A percentile compares a stretch with the other conserved stretches of the same genome.
Evolutionary conservation across 163 green algal species (phyloP).

Genomic region (Trebouxia gelatinosa): DNA sequence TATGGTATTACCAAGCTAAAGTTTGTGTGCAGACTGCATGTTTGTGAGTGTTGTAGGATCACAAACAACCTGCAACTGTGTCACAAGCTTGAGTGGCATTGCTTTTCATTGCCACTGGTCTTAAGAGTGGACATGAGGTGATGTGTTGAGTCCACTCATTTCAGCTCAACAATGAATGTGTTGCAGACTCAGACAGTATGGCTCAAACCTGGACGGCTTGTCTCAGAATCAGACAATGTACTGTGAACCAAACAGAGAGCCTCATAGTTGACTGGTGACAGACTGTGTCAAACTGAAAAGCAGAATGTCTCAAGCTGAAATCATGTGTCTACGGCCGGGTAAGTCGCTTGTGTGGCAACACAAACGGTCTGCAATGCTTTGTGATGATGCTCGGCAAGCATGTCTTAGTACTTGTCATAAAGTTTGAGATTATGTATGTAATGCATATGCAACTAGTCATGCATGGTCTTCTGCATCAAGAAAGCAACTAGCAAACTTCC

Average conservation of each 20-base stretch:
- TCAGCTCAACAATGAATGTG: conserved; percentile 17
- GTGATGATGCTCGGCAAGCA: background rate
- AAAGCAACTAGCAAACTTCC: conserved; percentile 8
- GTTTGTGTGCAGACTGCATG: conserved; percentile 24
- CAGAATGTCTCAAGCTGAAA: conserved; percentile 22
- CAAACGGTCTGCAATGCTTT: conserved; percentile 17
- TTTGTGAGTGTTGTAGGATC: conserved; percentile 21
- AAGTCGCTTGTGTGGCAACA: conserved; percentile 23
- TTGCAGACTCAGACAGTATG: conserved; percentile 1
- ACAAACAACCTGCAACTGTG: conserved; percentile 28
- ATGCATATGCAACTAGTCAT: conserved; percentile 13
- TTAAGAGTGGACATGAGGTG: conserved; percentile 28
- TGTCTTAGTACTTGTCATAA: conserved; percentile 1
- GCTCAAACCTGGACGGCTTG: conserved; percentile 10
- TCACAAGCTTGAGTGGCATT: conserved; percentile 25
- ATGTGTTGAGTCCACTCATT: conserved; percentile 29
- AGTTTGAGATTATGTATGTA: conserved; percentile 16
- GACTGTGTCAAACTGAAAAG: conserved; percentile 4
- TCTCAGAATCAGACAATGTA: conserved; percentile 11
- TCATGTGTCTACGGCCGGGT: conserved; percentile 1
- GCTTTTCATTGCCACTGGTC: background rate
- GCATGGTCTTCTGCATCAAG: conserved; percentile 23
- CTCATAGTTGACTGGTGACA: conserved; percentile 10
- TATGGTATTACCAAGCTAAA: conserved; percentile 27
- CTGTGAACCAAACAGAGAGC: conserved; percentile 2